Base-by-base conservation (phyloP, 306 rosid genomes). In the Lotus japonicus region DNA sequence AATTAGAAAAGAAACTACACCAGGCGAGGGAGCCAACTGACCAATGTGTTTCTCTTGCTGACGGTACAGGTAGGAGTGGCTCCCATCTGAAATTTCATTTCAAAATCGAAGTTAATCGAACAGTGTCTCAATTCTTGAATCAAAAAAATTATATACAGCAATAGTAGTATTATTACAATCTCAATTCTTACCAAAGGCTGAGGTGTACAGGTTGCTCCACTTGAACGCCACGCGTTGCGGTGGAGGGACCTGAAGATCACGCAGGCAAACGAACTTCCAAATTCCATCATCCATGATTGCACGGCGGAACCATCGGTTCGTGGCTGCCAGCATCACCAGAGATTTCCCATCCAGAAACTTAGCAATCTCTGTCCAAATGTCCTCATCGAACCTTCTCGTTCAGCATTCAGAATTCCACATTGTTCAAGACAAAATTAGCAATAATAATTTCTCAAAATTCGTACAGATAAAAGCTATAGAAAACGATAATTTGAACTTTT, bases 291-390 rank as follows among this genome's bases (percentile, higher is more conserved):
- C 92, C 97, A 84, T 85, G 11, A 88, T 80, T 65, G 79, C 62
- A 14, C 80, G 72, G 72, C 70, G 82, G 83, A 94, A 90, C 96
- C 99, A 94, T 70, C 83, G 81, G 79, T 71, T 85, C 14, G 97
- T 82, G n/a, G 83, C 79, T 7, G 95, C 87, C 54, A 94, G 86
- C 97, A 76, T 90, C 78, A 90, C 82, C 77, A 90, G 73, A 58
- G 99, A 88, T 72, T 81, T 86, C 49, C 89, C 97, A 46, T 94
- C 99, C 62, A 94, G 77, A 82, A 61, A 81, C 75, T 85, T 94
- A 2, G 96, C 86, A 6, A 94, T 84, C 90, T 94, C 92, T 45
- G 95, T 82, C 99, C 97, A 94, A n/a, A 90, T 77, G 70, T 94
- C 99, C 64, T 81, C 82, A 68, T 94, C 95, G 77, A 68, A 88